Conservation (phyloP, 176 grass and related monocot species). For the Saccharum spontaneum region DNA sequence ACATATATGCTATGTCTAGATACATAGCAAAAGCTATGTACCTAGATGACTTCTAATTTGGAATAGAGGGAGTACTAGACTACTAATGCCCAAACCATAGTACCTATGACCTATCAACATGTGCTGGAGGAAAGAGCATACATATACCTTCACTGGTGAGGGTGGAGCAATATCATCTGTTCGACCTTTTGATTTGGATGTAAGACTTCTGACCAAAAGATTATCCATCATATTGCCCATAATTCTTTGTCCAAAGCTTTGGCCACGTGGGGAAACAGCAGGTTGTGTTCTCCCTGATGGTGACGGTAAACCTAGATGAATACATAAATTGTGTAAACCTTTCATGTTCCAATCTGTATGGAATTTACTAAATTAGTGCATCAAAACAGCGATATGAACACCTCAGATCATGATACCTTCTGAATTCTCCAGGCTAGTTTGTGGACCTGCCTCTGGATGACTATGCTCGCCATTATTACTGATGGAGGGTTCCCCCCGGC, state of each 20-base stretch:
- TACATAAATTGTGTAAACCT: constrained; percentile 7
- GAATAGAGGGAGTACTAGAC: not conserved
- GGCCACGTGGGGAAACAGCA: constrained; percentile 50
- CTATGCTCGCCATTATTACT: constrained; percentile 51
- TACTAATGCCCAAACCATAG: constrained; percentile 20
- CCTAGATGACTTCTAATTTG: not conserved
- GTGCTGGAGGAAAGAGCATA: constrained; percentile 22
- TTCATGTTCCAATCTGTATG: constrained; percentile 8
- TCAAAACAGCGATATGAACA: constrained; percentile 7
- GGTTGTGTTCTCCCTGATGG: constrained; percentile 70
- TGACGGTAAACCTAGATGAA: constrained; percentile 67
- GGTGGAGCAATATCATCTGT: constrained; percentile 53
- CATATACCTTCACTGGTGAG: constrained; percentile 69
- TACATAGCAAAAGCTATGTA: not conserved
- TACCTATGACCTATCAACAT: constrained; percentile 23
- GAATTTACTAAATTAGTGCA: constrained; percentile 13
- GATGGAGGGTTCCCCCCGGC: constrained; percentile 38
- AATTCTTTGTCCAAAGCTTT: constrained; percentile 95
- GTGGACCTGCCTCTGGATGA: constrained; percentile 58
- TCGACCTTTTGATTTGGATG: constrained; percentile 74
- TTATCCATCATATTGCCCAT: constrained; percentile 97
- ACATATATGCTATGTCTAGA: not conserved
- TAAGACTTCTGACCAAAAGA: constrained; percentile 83
- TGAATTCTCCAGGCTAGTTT: constrained; percentile 58
- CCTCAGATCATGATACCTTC: constrained; percentile 59